phyloP scores from a whole-genome alignment of 345 rosid species.

The Luvunga scandens region DNA sequence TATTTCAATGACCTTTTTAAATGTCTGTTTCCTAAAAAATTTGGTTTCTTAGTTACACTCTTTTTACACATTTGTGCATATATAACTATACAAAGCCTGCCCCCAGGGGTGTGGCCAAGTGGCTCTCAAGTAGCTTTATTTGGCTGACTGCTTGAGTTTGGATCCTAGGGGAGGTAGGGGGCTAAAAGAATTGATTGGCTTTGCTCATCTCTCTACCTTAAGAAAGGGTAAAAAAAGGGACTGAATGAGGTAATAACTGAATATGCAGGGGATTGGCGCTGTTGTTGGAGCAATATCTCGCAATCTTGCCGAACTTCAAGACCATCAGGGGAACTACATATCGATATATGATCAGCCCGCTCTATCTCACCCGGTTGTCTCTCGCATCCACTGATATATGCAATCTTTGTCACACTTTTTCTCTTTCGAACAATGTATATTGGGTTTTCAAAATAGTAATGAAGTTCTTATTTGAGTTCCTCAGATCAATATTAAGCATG shows the following conservation, averaged over 20 bases:
- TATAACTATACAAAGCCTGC: background rate
- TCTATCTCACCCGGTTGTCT: constrained; percentile 53
- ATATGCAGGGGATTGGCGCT: constrained; percentile 72
- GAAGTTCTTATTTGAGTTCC: background rate
- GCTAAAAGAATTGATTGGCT: too few species aligned
- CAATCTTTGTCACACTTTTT: background rate
- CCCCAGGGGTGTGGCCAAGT: too few species aligned
- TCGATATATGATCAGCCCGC: constrained; percentile 80
- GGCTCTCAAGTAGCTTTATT: too few species aligned
- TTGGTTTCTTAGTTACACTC: background rate
- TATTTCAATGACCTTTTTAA: background rate
- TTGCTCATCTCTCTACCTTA: too few species aligned
- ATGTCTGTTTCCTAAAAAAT: background rate
- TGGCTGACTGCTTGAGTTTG: too few species aligned
- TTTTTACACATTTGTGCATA: constrained; percentile 7
- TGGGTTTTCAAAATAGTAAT: background rate
- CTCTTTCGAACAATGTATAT: background rate
- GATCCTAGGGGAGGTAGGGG: too few species aligned
- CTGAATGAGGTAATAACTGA: constrained; percentile 3
- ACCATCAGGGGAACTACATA: constrained; percentile 61
- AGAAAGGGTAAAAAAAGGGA: rapidly evolving
- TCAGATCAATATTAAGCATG: too few species aligned
- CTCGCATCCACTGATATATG: constrained; percentile 13
- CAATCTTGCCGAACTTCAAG: constrained; percentile 75
- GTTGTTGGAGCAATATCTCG: constrained; percentile 82